These are phyloP conservation scores for Beauveria bassiana DNA, from an alignment of 2,329 filamentous ascomycete species.

Conservation along the genomic window DNA sequence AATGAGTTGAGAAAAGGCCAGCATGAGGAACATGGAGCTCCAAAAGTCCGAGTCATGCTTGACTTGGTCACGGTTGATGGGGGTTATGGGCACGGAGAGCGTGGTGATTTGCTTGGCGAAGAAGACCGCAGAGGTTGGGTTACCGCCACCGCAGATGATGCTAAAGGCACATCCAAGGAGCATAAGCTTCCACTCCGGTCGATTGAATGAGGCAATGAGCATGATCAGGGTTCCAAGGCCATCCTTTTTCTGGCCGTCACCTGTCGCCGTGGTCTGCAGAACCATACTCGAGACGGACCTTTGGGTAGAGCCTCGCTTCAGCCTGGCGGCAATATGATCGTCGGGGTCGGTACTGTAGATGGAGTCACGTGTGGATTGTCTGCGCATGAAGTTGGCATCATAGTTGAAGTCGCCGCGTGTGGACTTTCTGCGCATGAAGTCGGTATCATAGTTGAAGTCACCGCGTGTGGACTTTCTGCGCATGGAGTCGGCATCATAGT, in stretches of 20 bases:
- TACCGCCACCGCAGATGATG: conserved; percentile 71
- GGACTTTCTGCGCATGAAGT: conserved; percentile 40
- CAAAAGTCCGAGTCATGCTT: conserved; percentile 73
- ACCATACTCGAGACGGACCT: conserved; percentile 63
- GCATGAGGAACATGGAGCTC: conserved; percentile 81
- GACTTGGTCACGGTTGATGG: conserved; percentile 45
- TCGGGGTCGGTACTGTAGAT: conserved; percentile 48
- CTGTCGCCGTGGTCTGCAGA: conserved; percentile 47
- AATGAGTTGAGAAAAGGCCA: conserved; percentile 66
- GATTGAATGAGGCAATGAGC: conserved; percentile 75
- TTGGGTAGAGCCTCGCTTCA: conserved; percentile 46
- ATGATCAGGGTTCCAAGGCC: conserved; percentile 68
- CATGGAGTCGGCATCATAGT: conserved; percentile 30
- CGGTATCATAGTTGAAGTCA: conserved; percentile 23
- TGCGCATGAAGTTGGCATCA: conserved; percentile 31
- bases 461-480: conserved; percentile 37
- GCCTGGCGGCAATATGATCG: conserved; percentile 51
- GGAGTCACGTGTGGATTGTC: conserved; percentile 34
- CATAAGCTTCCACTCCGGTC: conserved; percentile 64
- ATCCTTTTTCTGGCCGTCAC: conserved; percentile 50
- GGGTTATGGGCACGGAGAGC: conserved; percentile 47
- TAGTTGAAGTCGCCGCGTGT: conserved; percentile 33
- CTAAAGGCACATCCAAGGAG: conserved; percentile 63
- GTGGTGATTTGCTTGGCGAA: conserved; percentile 82
- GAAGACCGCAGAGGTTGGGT: conserved; percentile 65